Base-by-base conservation (phyloP, 2,329 filamentous ascomycete genomes). In the Apiospora saccharicola region DNA sequence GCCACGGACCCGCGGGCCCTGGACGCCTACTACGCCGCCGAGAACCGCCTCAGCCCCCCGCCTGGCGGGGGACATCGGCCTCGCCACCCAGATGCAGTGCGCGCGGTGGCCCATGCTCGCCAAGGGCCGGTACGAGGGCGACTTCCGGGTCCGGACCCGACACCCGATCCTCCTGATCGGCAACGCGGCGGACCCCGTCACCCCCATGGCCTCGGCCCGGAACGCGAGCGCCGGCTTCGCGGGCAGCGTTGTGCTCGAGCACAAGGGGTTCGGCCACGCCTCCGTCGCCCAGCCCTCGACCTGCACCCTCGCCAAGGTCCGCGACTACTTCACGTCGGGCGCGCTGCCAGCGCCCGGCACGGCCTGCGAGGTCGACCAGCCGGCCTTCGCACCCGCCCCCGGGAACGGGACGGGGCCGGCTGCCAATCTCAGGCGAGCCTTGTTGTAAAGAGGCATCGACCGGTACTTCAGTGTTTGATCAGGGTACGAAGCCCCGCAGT, bases 151-250 rank as follows among this genome's bases (percentile, higher is more conserved):
- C 67, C 78, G 76, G 67, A 80, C 80, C 2, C 73, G 67, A 24
- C 74, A 76, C 37, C 78, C 79, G 4, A 69, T 80, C 19, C 72
- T 82, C 22, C 71, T 82, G 19, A 51, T 81, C 5, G 77, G 77
- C 4, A 81, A 79, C 61, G 75, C 74, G 10, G 75, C 73, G 10
- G 81, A 83, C 67, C 76, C 79, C 1, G 74, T 76, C n/a, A 81
- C 81, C 26, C 79, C 80, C 24, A 43, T 81, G 6, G 73, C 70
- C 3, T 80, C 78, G 46, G 80, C 79, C 12, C 53, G 71, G 53
- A 79, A 79, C 68, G 75, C 78, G 73, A 80, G 77, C 41, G 70
- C 73, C 16, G 71, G 69, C 0, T 79, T 81, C 70, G 75, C 74
- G 46, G 78, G 77, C 10, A 80, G 80, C 70, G 76, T 77, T 7